A percentile compares a stretch with the other conserved stretches of the same genome.
Conservation (phyloP, 345 rosid species). For the Eutrema japonicum region DNA sequence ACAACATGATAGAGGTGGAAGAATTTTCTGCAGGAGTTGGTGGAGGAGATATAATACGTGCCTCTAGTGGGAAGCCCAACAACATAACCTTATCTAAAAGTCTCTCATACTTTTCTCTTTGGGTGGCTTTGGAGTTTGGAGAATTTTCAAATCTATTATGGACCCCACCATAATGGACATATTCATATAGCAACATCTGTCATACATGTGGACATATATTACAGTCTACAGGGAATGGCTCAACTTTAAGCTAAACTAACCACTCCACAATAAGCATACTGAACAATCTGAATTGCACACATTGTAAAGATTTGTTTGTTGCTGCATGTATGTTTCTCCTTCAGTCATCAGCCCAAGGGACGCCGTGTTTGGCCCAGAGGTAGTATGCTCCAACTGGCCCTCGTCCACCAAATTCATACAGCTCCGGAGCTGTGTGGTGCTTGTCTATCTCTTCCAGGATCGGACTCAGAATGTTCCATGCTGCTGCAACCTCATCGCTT, state of each 20-base stretch:
- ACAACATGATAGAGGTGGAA: constrained; percentile 11
- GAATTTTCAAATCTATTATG: constrained; percentile 16
- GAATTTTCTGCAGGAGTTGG: constrained; percentile 25
- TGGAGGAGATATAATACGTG: constrained; percentile 17
- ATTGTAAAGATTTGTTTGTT: constrained; percentile 23
- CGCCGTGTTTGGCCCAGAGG: constrained; percentile 77
- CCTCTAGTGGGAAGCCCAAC: constrained; percentile 25
- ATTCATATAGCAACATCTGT: constrained; percentile 19
- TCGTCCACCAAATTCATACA: constrained; percentile 74
- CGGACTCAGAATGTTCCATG: constrained; percentile 67
- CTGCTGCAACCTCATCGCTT: constrained; percentile 80
- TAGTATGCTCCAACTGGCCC: constrained; percentile 75
- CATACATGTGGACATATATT: constrained; percentile 20
- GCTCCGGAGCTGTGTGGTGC: constrained; percentile 58
- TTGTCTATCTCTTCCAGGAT: constrained; percentile 61
- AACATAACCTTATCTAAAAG: constrained; percentile 25
- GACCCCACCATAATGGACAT: constrained; percentile 20
- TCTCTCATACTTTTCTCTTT: background rate
- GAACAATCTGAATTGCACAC: constrained; percentile 11
- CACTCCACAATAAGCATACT: constrained; percentile 13
- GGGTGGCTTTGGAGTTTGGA: constrained; percentile 26
- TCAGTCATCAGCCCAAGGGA: constrained; percentile 61
- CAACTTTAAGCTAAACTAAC: constrained; percentile 21
- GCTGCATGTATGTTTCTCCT: background rate
- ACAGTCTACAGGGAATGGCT: constrained; percentile 21